phyloP scores from a whole-genome alignment of 1,139 yeast genomes.

The Saccharomyces hybrid region DNA sequence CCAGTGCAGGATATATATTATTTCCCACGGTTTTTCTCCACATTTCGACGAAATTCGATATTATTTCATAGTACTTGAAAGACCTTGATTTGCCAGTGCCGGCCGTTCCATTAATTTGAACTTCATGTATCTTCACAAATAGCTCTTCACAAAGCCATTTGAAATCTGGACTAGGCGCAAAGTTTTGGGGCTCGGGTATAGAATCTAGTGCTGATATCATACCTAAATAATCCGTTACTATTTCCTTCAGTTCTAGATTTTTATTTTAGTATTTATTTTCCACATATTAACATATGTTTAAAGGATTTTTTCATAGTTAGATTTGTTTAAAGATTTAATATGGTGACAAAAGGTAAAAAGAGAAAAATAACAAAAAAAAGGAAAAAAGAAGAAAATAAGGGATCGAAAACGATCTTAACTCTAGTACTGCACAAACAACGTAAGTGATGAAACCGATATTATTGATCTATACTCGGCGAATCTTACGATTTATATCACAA shows the following conservation, averaged over 20 bases:
- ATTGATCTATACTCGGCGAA: neutral
- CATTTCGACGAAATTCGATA: constrained; percentile 41
- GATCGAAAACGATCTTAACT: too few relatives aligned
- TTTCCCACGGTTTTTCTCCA: constrained; percentile 65
- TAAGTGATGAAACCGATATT: neutral
- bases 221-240: neutral
- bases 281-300: too few relatives aligned
- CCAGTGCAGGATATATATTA: constrained; percentile 61
- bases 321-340: too few relatives aligned
- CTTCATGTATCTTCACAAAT: constrained; percentile 26
- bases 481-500: neutral
- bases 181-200: constrained; percentile 16
- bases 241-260: neutral
- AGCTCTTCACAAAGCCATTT: constrained; percentile 33
- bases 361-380: too few relatives aligned
- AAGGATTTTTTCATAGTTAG: too few relatives aligned
- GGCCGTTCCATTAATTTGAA: constrained; percentile 7
- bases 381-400: too few relatives aligned
- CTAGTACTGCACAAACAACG: too few relatives aligned
- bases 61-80: constrained; percentile 18
- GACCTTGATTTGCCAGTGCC: constrained; percentile 16
- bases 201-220: neutral
- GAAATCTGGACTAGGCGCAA: constrained; percentile 34
- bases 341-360: too few relatives aligned
- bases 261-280: too few relatives aligned